phyloP scores from a whole-genome alignment of 2,329 filamentous ascomycete species.

The Rutstroemia sp. region DNA sequence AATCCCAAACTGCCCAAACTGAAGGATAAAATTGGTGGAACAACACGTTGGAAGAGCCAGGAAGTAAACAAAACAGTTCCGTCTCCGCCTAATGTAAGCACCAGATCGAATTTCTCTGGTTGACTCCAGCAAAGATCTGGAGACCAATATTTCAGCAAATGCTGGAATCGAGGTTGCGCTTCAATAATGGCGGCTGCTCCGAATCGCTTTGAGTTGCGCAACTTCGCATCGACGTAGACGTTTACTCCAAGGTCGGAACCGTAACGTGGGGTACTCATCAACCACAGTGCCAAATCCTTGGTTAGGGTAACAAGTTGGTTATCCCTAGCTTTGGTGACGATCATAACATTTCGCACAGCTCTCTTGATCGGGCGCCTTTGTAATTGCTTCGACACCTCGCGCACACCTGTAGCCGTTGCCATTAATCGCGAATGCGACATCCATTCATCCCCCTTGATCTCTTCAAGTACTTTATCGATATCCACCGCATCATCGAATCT shows the following conservation, averaged over 20 bases:
- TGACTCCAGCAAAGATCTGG: conserved; percentile 90
- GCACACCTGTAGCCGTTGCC: conserved; percentile 89
- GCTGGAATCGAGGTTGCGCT: conserved; percentile 66
- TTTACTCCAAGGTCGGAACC: conserved; percentile 86
- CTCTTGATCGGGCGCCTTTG: conserved; percentile 87
- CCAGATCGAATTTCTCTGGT: conserved; percentile 92
- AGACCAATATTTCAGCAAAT: conserved; percentile 93
- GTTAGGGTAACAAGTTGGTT: conserved; percentile 88
- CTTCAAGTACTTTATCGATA: conserved; percentile 88
- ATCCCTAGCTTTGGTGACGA: conserved; percentile 95
- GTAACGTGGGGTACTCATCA: conserved; percentile 83
- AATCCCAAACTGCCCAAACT: conserved; percentile 82
- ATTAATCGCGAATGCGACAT: conserved; percentile 91
- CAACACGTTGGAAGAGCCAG: conserved; percentile 86
- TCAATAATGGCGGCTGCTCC: conserved; percentile 64
- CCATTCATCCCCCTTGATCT: conserved; percentile 81
- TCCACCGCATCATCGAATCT: conserved; percentile 95
- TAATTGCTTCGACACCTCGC: conserved; percentile 92
- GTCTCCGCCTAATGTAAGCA: conserved; percentile 79
- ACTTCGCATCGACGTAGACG: conserved; percentile 96
- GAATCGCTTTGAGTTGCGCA: conserved; percentile 83
- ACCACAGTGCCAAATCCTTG: conserved; percentile 78
- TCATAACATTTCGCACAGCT: conserved; percentile 92
- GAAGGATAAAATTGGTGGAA: conserved; percentile 79
- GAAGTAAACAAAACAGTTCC: conserved; percentile 84